phyloP scores from a whole-genome alignment of 2,329 filamentous ascomycete genomes.

The Arachnopeziza araneosa region DNA sequence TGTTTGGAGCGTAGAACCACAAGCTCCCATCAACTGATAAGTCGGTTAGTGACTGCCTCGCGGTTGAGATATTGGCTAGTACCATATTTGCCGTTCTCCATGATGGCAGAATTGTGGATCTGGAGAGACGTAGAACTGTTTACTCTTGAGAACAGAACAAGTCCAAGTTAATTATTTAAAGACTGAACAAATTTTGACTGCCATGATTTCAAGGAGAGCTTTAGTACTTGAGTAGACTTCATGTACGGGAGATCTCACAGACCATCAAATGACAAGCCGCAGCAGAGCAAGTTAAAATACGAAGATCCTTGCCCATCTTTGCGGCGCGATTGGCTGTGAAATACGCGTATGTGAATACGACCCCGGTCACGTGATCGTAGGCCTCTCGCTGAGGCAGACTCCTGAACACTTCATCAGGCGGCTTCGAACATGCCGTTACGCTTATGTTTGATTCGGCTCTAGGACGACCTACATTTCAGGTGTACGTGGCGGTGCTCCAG shows the following conservation, averaged over 20 bases:
- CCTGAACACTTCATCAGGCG: too few relatives aligned
- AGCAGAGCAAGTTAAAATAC: constrained; percentile 1
- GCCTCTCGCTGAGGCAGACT: too few relatives aligned
- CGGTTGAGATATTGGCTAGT: background rate
- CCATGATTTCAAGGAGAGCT: background rate
- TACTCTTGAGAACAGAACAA: too few relatives aligned
- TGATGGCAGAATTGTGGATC: background rate
- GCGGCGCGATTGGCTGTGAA: background rate
- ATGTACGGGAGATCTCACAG: background rate
- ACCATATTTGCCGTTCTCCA: constrained; percentile 24
- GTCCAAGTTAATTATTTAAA: too few relatives aligned
- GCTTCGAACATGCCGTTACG: too few relatives aligned
- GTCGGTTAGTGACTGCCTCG: background rate
- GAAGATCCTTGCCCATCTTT: constrained; percentile 2
- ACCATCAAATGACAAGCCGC: background rate
- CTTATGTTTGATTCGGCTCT: too few relatives aligned
- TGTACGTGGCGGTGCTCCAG: too few relatives aligned
- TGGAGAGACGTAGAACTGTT: too few relatives aligned
- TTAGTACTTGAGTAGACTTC: background rate
- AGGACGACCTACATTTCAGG: too few relatives aligned
- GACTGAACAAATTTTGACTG: background rate
- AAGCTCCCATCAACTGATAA: constrained; percentile 31
- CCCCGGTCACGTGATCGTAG: background rate
- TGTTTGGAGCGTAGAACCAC: constrained; percentile 48
- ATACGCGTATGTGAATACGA: background rate